Evolutionary conservation across 495 filamentous ascomycete genomes (phyloP).

Genomic region (Corynascus novoguineensis): DNA sequence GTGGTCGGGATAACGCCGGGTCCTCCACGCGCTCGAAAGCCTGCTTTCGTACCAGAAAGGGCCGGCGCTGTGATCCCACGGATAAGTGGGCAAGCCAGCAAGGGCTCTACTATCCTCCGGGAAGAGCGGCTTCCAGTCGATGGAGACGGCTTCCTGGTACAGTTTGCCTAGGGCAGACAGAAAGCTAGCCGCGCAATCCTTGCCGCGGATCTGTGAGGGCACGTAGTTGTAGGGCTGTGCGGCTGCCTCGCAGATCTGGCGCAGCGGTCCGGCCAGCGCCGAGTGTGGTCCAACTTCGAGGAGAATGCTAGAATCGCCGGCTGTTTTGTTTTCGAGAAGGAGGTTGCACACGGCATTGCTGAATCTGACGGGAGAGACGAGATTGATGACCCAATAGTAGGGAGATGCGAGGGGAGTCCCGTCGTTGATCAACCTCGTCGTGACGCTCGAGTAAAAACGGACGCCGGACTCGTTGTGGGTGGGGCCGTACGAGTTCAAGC

Average conservation of each 20-base stretch:
- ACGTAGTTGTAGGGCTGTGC: conserved; percentile 16
- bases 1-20: conserved; percentile 31
- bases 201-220: conserved; percentile 24
- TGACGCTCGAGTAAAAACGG: neutral
- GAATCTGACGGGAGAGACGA: neutral
- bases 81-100: conserved; percentile 30
- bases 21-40: conserved; percentile 38
- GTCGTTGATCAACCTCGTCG: neutral
- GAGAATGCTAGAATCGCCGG: neutral
- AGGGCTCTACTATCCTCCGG: neutral
- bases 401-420: neutral
- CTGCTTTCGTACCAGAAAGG: conserved; percentile 39
- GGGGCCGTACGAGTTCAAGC: neutral
- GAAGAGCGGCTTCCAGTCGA: conserved; percentile 23
- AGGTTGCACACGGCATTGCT: neutral
- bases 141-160: conserved; percentile 27
- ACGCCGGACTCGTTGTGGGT: neutral
- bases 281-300: neutral
- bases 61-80: conserved; percentile 36
- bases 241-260: neutral
- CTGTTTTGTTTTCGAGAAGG: neutral
- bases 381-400: conserved; percentile 1
- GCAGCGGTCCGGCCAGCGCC: neutral
- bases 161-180: conserved; percentile 30
- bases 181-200: conserved; percentile 21